Base-by-base conservation (phyloP, 1,284 basidiomycete genomes). In the Mycosarcoma maydis region DNA sequence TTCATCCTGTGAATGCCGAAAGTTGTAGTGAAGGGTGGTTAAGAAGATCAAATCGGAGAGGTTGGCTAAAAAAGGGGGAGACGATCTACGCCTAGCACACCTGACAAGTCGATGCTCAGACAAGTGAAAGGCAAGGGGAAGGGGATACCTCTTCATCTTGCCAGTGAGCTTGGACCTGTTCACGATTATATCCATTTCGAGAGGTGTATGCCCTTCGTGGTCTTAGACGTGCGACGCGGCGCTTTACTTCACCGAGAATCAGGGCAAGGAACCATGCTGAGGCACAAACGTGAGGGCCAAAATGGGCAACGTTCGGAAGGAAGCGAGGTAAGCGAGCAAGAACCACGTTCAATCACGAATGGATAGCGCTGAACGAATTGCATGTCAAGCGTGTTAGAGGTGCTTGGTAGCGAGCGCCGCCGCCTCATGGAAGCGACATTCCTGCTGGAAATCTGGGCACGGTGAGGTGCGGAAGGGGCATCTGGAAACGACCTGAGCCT, bases 1-100 rank as follows among this genome's bases (percentile, higher is more conserved):
- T 48, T 55, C 51, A 60, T 60, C 27, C 9, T 33, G 36, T 30
- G 24, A n/a, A 14, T 10, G 16, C 5, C 8, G 6, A 27, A 9
- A 19, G n/a, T 11, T 17, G 33, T 23, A 16, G 19, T 14, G 20
- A 17, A n/a, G 29, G 30, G 33, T 11, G 7, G 36, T 19, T 6
- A 7, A 20, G 24, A 37, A 9, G 24, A n/a, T 36, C 36, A 14
- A 11, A 6, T 37, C 33, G 32, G 14, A 10, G 9, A 30, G 29
- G 29, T 14, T 8, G 29, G 9, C 29, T 30, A 8, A 8, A 14
- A 30, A 17, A 30, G 13, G 5, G 24, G 23, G 9, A 36, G 44
- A 17, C 33, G 23, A 11, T 36, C 33, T 46, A 33, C 32, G 43
- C 26, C 43, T 32, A 34, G 43, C 32, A 26, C 32, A 45, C 22